These are phyloP conservation scores for Quercus phellos DNA, from an alignment of 331 rosid genomes.

Conservation along the genomic window DNA sequence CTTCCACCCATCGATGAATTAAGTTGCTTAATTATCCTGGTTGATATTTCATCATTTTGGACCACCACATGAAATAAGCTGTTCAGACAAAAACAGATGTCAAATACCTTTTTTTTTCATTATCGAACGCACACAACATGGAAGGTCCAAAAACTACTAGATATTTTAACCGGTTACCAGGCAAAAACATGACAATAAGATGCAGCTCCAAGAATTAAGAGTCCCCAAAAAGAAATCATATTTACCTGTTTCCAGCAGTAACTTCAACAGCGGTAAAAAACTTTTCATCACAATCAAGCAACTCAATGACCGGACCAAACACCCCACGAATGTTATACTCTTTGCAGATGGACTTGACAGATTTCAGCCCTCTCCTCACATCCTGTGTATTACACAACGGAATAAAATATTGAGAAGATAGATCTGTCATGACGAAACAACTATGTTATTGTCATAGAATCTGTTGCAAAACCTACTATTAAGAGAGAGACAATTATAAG, in stretches of 20 bases:
- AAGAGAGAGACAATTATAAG: neutral
- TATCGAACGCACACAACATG: neutral
- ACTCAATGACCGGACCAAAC: constrained; percentile 90
- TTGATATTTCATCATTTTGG: constrained; percentile 80
- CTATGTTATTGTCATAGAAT: neutral
- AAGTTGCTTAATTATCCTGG: constrained; percentile 92
- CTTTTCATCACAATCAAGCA: constrained; percentile 83
- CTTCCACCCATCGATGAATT: constrained; percentile 87
- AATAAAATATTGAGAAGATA: constrained; percentile 1
- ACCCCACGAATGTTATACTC: constrained; percentile 72
- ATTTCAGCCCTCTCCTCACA: constrained; percentile 90
- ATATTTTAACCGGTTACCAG: neutral
- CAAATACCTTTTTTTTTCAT: neutral
- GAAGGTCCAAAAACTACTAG: neutral
- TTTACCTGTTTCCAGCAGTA: constrained; percentile 93
- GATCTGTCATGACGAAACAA: neutral
- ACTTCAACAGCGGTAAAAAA: constrained; percentile 97
- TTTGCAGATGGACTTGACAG: constrained; percentile 80
- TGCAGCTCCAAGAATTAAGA: neutral
- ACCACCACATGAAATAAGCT: constrained; percentile 99
- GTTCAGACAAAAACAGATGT: constrained; percentile 31
- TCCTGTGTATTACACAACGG: constrained; percentile 47
- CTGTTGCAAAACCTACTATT: neutral
- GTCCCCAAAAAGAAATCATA: neutral
- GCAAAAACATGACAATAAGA: neutral